phyloP scores from a whole-genome alignment of 306 rosid species.

The Vicia faba region DNA sequence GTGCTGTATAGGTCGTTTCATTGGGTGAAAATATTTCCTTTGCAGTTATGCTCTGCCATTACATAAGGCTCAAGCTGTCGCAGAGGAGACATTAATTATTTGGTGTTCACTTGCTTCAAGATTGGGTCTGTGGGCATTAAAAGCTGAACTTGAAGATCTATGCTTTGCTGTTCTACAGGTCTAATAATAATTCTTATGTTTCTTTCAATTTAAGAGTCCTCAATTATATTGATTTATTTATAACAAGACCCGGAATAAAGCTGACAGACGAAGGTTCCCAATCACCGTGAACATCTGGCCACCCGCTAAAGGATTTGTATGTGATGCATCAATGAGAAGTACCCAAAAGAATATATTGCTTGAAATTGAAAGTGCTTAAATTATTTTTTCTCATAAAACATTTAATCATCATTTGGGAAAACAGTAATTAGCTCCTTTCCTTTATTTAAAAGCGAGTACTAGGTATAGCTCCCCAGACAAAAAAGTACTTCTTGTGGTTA shows the following conservation, averaged over 20 bases:
- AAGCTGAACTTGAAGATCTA: conserved; percentile 93
- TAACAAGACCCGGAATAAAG: conserved; percentile 9
- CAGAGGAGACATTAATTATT: conserved; percentile 87
- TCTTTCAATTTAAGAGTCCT: conserved; percentile 32
- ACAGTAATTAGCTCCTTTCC: conserved; percentile 14
- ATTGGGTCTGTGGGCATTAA: conserved; percentile 94
- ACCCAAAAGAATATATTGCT: conserved; percentile 13
- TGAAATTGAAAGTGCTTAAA: conserved; percentile 10
- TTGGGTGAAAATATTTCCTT: conserved; percentile 35
- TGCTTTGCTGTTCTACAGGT: conserved; percentile 98
- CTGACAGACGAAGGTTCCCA: conserved; percentile 25
- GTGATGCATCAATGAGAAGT: conserved; percentile 18
- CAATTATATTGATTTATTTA: conserved; percentile 26
- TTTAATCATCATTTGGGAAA: conserved; percentile 8
- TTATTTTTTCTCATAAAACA: conserved; percentile 7
- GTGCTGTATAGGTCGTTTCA: conserved; percentile 29
- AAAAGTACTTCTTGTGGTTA: conserved; percentile 10
- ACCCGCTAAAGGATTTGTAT: conserved; percentile 18
- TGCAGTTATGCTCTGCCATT: conserved; percentile 79
- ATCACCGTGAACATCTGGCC: not conserved
- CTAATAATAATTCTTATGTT: conserved; percentile 33
- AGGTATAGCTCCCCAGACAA: conserved; percentile 3
- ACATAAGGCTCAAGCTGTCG: conserved; percentile 92
- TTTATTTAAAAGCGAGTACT: conserved; percentile 14
- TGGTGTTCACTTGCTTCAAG: conserved; percentile 99